A percentile compares a stretch with the other conserved stretches of the same genome.
Evolutionary conservation across 768 basidiomycete genomes (phyloP).

Genomic region (Psilocybe cyanescens): DNA sequence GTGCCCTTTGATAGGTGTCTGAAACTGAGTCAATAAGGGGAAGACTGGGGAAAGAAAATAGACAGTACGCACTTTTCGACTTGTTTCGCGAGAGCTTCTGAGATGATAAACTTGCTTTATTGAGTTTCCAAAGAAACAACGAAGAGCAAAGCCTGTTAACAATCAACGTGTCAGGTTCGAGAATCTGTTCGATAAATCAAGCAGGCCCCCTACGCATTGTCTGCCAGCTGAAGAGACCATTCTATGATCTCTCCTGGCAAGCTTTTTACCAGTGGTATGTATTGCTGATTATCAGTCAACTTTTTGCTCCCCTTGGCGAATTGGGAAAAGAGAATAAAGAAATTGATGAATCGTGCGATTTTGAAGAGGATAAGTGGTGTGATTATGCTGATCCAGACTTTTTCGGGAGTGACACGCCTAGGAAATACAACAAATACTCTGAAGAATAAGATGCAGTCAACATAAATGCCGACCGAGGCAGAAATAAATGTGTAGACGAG

Average conservation of each 20-base stretch:
- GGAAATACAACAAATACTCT: background rate
- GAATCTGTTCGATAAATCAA: background rate
- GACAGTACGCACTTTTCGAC: background rate
- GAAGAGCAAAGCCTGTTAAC: background rate
- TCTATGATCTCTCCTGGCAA: background rate
- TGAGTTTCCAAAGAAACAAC: background rate
- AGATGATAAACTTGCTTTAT: background rate
- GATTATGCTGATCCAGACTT: background rate
- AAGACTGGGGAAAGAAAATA: background rate
- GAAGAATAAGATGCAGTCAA: background rate
- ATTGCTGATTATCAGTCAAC: background rate
- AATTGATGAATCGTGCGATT: background rate
- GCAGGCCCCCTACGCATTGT: background rate
- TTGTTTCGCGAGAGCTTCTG: background rate
- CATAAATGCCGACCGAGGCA: background rate
- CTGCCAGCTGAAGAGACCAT: constrained; percentile 1
- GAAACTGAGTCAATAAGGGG: background rate
- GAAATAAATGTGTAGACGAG: background rate
- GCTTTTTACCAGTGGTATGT: background rate
- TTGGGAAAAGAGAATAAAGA: background rate
- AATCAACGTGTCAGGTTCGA: background rate
- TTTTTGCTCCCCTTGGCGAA: background rate
- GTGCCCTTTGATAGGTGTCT: background rate
- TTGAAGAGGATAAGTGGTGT: background rate
- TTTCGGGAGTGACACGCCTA: background rate